phyloP scores from a whole-genome alignment of 805 yeast species.

The Pichia exigua region DNA sequence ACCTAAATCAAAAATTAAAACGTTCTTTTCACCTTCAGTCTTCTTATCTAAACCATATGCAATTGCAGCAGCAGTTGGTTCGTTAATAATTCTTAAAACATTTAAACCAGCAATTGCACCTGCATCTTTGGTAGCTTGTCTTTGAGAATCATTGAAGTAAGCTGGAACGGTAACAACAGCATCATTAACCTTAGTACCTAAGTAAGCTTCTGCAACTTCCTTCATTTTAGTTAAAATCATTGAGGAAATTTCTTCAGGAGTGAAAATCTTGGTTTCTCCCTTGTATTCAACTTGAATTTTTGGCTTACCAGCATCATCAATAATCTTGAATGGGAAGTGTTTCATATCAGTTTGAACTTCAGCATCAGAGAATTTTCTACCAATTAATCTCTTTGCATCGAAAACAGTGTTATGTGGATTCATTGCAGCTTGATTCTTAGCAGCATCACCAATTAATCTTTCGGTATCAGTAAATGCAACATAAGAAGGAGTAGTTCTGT shows the following conservation, averaged over 20 bases:
- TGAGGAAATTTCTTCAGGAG: slow-evolving; percentile 92
- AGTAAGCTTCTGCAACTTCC: slow-evolving; percentile 52
- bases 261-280: slow-evolving; percentile 85
- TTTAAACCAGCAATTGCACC: slow-evolving; percentile 71
- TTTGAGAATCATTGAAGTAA: slow-evolving; percentile 72
- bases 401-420: slow-evolving; percentile 88
- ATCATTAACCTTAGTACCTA: slow-evolving; percentile 46
- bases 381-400: slow-evolving; percentile 89
- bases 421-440: slow-evolving; percentile 94
- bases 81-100: slow-evolving; percentile 69
- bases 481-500: slow-evolving; percentile 94
- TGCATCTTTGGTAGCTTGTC: slow-evolving; percentile 78
- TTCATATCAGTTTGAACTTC: slow-evolving; percentile 74
- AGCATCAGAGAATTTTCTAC: slow-evolving; percentile 81
- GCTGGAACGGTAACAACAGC: slow-evolving; percentile 86
- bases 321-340: slow-evolving; percentile 88
- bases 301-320: slow-evolving; percentile 82
- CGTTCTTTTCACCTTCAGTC: slow-evolving; percentile 39
- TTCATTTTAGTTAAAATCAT: slow-evolving; percentile 72
- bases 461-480: slow-evolving; percentile 92
- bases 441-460: slow-evolving; percentile 94
- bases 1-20: slow-evolving; percentile 67
- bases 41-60: slow-evolving; percentile 67
- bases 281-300: slow-evolving; percentile 84
- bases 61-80: slow-evolving; percentile 81